Conservation (phyloP, 768 basidiomycete species). For the Panaeolus cyanescens region DNA sequence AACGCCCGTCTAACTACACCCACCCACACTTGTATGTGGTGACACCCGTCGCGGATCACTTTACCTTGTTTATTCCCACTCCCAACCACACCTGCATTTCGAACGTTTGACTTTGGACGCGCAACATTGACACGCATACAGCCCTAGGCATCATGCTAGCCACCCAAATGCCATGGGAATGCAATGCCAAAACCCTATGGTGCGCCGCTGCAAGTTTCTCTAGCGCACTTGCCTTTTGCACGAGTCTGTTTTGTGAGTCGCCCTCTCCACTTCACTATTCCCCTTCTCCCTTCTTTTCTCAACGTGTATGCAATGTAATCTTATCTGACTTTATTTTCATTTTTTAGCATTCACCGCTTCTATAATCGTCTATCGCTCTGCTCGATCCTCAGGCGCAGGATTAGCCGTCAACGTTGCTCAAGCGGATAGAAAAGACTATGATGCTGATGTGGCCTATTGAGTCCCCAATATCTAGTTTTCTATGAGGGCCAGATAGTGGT, state of each 20-base stretch:
- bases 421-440: constrained; percentile 13
- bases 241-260: constrained; percentile 30
- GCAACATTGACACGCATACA: constrained; percentile 5
- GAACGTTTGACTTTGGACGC: too few relatives aligned
- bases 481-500: too few relatives aligned
- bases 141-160: constrained; percentile 35
- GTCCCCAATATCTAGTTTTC: neutral
- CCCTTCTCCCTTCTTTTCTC: neutral
- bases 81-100: neutral
- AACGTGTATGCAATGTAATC: constrained; percentile 1
- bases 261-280: neutral
- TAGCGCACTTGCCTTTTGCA: constrained; percentile 32
- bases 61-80: too few relatives aligned
- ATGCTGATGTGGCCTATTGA: neutral
- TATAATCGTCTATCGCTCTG: constrained; percentile 22
- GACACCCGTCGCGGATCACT: neutral
- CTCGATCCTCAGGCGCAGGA: constrained; percentile 23
- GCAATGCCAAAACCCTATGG: constrained; percentile 30
- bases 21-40: neutral
- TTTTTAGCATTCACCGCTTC: constrained; percentile 24
- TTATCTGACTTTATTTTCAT: neutral
- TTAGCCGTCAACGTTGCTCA: constrained; percentile 32
- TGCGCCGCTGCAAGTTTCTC: constrained; percentile 34
- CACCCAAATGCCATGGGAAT: constrained; percentile 33
- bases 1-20: neutral